Percentiles rank a stretch among this genome's conserved stretches.
Evolutionary conservation across 2,329 filamentous ascomycete species (phyloP).

Genomic region (Aaosphaeria pasadenensis): DNA sequence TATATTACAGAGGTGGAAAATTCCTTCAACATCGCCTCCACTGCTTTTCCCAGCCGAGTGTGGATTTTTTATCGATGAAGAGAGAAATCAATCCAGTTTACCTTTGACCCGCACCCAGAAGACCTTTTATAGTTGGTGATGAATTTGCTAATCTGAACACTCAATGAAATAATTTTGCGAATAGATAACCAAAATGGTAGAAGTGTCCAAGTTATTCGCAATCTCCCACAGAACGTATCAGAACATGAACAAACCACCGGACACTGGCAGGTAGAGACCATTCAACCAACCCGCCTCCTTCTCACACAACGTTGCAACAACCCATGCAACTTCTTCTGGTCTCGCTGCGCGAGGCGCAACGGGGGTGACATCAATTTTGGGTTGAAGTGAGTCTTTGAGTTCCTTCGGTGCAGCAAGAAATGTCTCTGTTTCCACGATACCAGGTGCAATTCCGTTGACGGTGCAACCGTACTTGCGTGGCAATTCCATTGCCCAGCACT

Average conservation of each 20-base stretch:
- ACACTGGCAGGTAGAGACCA: constrained; percentile 33
- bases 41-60: too few species aligned
- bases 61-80: too few species aligned
- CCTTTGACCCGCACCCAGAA: too few species aligned
- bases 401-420: constrained; percentile 31
- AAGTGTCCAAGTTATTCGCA: too few species aligned
- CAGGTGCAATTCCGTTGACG: constrained; percentile 46
- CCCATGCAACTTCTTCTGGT: constrained; percentile 47
- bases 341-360: constrained; percentile 43
- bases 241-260: constrained; percentile 17
- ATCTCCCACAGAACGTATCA: too few species aligned
- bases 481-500: constrained; percentile 46
- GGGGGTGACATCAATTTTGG: constrained; percentile 46
- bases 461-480: constrained; percentile 47
- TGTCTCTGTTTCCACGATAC: constrained; percentile 40
- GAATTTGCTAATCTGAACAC: too few species aligned
- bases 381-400: constrained; percentile 49
- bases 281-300: constrained; percentile 48
- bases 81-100: too few species aligned
- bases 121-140: too few species aligned
- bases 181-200: too few species aligned
- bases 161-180: too few species aligned
- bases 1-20: too few species aligned
- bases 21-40: too few species aligned
- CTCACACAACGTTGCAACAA: constrained; percentile 38